A percentile compares a stretch with the other conserved stretches of the same genome.
These are phyloP conservation scores for Pythium aphanidermatum DNA, from an alignment of 352 stramenopile genomes.

Conservation along the genomic window DNA sequence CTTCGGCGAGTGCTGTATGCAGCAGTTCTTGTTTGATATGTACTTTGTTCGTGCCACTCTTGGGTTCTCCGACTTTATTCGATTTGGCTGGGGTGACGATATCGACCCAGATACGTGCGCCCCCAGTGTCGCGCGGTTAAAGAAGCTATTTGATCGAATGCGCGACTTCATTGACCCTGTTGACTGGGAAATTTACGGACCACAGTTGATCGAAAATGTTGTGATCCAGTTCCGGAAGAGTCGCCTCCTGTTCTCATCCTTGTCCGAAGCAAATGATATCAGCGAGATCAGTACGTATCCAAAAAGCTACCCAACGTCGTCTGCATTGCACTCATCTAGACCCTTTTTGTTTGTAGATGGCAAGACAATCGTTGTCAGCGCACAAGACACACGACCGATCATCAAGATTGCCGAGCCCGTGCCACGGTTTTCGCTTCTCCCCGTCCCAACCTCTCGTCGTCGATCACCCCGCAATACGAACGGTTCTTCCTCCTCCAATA, in stretches of 20 bases:
- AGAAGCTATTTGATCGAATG: slow-evolving; percentile 68
- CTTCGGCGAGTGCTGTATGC: slow-evolving; percentile 79
- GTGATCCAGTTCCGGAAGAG: slow-evolving; percentile 83
- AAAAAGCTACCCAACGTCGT: not conserved
- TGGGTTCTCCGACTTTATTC: slow-evolving; percentile 81
- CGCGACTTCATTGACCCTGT: slow-evolving; percentile 81
- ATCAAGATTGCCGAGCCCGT: slow-evolving; percentile 70
- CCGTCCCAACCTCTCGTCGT: slow-evolving; percentile 49
- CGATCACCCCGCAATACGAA: slow-evolving; percentile 40
- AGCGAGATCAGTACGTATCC: slow-evolving; percentile 76
- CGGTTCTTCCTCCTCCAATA: not conserved
- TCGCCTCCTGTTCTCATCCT: slow-evolving; percentile 77
- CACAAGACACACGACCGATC: slow-evolving; percentile 61
- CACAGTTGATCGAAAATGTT: slow-evolving; percentile 81
- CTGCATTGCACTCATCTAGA: not conserved
- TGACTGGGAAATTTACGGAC: slow-evolving; percentile 87
- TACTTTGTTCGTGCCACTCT: slow-evolving; percentile 85
- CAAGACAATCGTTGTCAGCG: slow-evolving; percentile 59
- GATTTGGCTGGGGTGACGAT: slow-evolving; percentile 85
- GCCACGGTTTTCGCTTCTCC: slow-evolving; percentile 73
- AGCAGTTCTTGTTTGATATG: slow-evolving; percentile 88
- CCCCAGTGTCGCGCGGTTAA: slow-evolving; percentile 46
- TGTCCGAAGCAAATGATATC: slow-evolving; percentile 78
- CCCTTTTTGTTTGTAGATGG: slow-evolving; percentile 38
- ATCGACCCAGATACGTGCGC: slow-evolving; percentile 50